Base-by-base conservation (phyloP, 352 stramenopile genomes). In the Phytophthora melonis region DNA sequence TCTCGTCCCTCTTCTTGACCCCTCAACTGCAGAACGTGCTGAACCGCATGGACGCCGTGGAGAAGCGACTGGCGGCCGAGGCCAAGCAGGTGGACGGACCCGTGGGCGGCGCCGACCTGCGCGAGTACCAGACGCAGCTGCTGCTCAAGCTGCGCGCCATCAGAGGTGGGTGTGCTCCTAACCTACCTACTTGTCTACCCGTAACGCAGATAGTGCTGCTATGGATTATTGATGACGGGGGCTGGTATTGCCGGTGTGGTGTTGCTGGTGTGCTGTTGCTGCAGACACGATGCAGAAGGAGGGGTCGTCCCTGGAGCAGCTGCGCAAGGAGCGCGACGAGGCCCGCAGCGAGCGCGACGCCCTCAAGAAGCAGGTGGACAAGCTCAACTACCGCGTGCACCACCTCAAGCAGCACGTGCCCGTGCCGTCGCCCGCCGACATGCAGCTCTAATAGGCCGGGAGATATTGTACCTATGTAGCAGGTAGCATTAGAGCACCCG, bases 361-460 rank as follows among this genome's bases (percentile, higher is more conserved):
- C 16, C 74, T 93, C 7, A 70, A 87, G 67, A 92, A 91, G 74
- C 84, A 93, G 74, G 86, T 95, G 45, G 64, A 80, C 58, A 95
- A 95, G 70, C 85, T 95, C 70, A 90, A 84, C 72, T 95, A 95
- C 73, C 88, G 86, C 62, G 77, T 95, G 43, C 66, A 87, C 27
- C 88, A 95, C 63, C 81, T 95, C 32, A 89, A 91, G 77, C 82
- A 90, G 70, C 84, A 93, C 63, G 80, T 95, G 53, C 70, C 68
- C 1, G 75, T 90, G 63, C 77, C 83, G 49, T 60, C 69, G 19
- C 55, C 74, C 16, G 55, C 67, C 19, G 63, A 78, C 66, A 77
- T 74, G 63, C 30, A 65, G 63, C 68, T 74, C 18, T 73, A 69
- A 41, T 11, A 14, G 13, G 34, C 13, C 27, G 27, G 27, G 27